Percentiles rank a stretch among this genome's conserved stretches.
Conservation (phyloP, 2,329 filamentous ascomycete genomes). For the Claviceps capensis region DNA sequence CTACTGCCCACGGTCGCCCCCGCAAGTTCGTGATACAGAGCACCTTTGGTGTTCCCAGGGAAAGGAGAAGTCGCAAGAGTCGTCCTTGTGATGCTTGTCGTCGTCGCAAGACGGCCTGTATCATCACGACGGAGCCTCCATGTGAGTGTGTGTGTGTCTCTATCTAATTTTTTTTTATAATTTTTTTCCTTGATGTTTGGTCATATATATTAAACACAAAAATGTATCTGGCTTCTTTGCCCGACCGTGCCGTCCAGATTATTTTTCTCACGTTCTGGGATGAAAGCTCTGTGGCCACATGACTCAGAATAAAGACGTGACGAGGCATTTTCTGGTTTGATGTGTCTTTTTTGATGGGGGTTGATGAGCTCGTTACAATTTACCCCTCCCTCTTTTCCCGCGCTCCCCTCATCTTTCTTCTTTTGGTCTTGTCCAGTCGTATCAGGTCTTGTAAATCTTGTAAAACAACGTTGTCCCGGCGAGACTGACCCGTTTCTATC, state of each 20-base stretch:
- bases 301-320: too few relatives aligned
- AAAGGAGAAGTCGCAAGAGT: slow-evolving; percentile 30
- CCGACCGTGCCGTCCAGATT: too few relatives aligned
- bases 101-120: slow-evolving; percentile 31
- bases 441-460: too few relatives aligned
- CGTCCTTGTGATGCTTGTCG: slow-evolving; percentile 32
- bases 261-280: too few relatives aligned
- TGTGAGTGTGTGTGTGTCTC: slow-evolving; percentile 19
- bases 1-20: slow-evolving; percentile 3
- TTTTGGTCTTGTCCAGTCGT: too few relatives aligned
- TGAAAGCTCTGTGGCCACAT: too few relatives aligned
- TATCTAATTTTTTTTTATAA: background rate
- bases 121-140: slow-evolving; percentile 29
- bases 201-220: background rate
- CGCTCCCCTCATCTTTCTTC: too few relatives aligned
- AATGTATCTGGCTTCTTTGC: background rate
- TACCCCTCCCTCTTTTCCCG: too few relatives aligned
- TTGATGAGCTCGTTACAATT: too few relatives aligned
- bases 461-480: background rate
- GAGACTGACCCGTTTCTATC: background rate
- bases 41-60: slow-evolving; percentile 25
- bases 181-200: background rate
- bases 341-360: too few relatives aligned
- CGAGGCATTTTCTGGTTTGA: too few relatives aligned
- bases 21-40: slow-evolving; percentile 29